Conservation (phyloP, 305 asterid genomes). For the Petunia hybrid region DNA sequence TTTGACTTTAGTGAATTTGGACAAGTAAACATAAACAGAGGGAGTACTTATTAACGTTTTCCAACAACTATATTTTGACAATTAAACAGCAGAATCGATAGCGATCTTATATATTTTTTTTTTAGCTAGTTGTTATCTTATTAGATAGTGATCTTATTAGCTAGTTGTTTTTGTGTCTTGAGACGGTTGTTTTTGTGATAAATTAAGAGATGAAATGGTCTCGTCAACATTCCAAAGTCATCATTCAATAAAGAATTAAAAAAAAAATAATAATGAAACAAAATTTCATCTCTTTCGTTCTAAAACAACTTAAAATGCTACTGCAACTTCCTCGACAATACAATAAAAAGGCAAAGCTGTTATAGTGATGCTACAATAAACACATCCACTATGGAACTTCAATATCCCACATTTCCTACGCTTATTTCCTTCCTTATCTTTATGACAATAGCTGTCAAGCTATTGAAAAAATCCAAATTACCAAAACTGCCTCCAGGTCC, state of each 20-base stretch:
- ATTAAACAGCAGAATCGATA: not conserved
- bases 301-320: too few relatives aligned
- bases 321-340: too few relatives aligned
- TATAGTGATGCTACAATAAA: not conserved
- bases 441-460: not conserved
- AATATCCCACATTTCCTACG: not conserved
- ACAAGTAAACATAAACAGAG: too few relatives aligned
- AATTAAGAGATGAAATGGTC: not conserved
- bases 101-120: not conserved
- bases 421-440: not conserved
- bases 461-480: not conserved
- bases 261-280: too few relatives aligned
- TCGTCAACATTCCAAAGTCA: not conserved
- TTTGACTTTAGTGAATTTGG: too few relatives aligned
- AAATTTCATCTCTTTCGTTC: too few relatives aligned
- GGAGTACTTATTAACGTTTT: not conserved
- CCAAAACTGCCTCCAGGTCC: constrained; percentile 38
- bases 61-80: not conserved
- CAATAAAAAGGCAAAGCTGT: not conserved
- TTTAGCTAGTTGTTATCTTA: too few relatives aligned
- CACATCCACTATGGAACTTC: not conserved
- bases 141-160: too few relatives aligned
- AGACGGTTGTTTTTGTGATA: not conserved
- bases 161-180: not conserved
- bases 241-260: not conserved